Base-by-base conservation (phyloP, 306 rosid genomes). In the Hippophae gyantsensis region DNA sequence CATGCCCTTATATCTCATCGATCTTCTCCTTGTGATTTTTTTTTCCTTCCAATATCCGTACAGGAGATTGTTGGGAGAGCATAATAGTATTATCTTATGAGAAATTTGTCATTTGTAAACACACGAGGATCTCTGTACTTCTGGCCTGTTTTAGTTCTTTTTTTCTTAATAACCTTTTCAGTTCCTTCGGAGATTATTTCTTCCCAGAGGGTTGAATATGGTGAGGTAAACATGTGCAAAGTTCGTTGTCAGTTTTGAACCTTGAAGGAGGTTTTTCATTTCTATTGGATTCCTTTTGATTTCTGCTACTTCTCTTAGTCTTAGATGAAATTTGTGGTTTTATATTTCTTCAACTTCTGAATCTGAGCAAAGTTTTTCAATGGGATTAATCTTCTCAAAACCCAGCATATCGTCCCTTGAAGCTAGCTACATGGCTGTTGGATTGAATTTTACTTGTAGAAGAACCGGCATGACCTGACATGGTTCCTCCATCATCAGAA, bases 21-120 rank as follows among this genome's bases (percentile, higher is more conserved):
- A 32, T 32, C 38, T 2, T 32, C 38, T 32, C 56, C 51, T 72
- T 66, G 69, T 76, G 67, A 54, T 53, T 69, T 3, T 72, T 67
- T 52, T 18, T 18, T 18, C 23, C 23, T 18, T 18, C 23, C 23
- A 48, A 56, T 57, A 65, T 72, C 75, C 75, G 59, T 56, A 54
- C 56, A 14, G 68, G 65, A 57, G 73, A 77, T 32, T 62, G 50
- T 47, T 54, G 55, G 40, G 80, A 46, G 57, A 68, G 72, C n/a
- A 58, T 18, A 12, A 45, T 13, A 65, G 13, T 64, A 48, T 67
- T 75, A 58, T 72, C 66, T 45, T 53, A 14, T 1, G 56, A 57
- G 45, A 67, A 49, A 66, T 75, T 32, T 18, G 23, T 32, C 38
- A 32, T 32, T 32, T 32, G 38, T 32, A 2, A 32, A 32, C 38